Base-by-base conservation (phyloP, 2,329 filamentous ascomycete species). In the Ilyonectria destructans region DNA sequence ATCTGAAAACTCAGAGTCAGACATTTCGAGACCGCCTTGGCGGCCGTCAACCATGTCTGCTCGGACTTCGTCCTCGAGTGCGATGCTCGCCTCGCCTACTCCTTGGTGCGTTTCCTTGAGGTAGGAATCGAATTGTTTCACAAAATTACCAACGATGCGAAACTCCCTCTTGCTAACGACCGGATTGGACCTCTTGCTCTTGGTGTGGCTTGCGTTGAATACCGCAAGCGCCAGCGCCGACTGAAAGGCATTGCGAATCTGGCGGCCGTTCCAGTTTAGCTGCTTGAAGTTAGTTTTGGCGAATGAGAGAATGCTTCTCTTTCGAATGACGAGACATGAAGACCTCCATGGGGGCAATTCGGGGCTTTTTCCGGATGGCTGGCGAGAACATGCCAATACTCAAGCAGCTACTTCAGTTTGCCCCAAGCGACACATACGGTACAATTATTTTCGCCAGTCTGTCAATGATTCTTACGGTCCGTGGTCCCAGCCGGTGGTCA, bases 201-300 rank as follows among this genome's bases (percentile, higher is more conserved):
- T 77, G 19, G 57, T 54, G 1, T 71, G 76, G 15, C 77, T 65
- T 7, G 77, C 78, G 56, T 80, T 75, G 31, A 64, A 77, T 70
- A 82, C 80, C 7, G 81, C 81, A 35, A 83, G 75, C 4, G 78
- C 76, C 13, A 77, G 59, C 0, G 77, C 79, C 4, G 77, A 77
- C 49, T 79, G 77, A 62, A 76, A 80, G 1, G 74, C 75, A 62
- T 72, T 79, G 15, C 77, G 74, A 35, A 80, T 80, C 68, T 81
- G 79, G 2, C 79, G 70, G 6, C 78, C 78, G 56, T 81, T 80
- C 77, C 79, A 81, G 7, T 23, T 23, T 23, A 23, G 23, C 23
- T 23, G 23, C 4, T 23, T 23, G 23, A 23, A 23, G 23, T 23
- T 23, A 4, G 23, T 23, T 23, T 23, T 23, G 23, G 23, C 23